A percentile compares a stretch with the other conserved stretches of the same genome.
These are phyloP conservation scores for Silene coronaria DNA, from an alignment of 179 eudicot species.

Conservation along the genomic window DNA sequence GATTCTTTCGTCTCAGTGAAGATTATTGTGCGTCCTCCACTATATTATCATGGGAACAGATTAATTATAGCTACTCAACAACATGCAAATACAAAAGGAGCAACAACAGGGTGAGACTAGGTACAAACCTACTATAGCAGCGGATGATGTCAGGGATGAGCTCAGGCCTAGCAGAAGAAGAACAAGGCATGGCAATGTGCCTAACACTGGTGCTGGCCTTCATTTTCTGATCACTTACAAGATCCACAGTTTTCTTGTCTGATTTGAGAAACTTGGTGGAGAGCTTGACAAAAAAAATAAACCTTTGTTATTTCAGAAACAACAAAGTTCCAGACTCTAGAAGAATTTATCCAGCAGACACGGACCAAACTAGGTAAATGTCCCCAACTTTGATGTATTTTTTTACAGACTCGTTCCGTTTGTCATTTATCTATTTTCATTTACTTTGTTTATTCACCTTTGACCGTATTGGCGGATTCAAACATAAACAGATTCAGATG, in stretches of 20 bases:
- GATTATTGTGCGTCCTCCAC: constrained; percentile 81
- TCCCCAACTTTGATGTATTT: background rate
- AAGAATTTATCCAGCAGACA: background rate
- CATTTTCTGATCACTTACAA: constrained; percentile 93
- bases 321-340: background rate
- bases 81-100: background rate
- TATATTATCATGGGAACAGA: constrained; percentile 21
- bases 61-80: background rate
- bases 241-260: constrained; percentile 76
- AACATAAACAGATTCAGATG: too few species aligned
- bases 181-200: constrained; percentile 85
- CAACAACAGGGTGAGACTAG: background rate
- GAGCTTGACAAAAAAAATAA: constrained; percentile 38
- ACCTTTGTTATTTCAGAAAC: background rate
- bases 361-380: background rate
- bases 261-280: constrained; percentile 64
- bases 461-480: too few species aligned
- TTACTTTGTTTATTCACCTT: too few species aligned
- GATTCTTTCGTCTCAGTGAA: constrained; percentile 80
- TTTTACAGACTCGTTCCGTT: too few species aligned
- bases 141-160: constrained; percentile 90
- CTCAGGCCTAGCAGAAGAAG: constrained; percentile 64
- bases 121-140: constrained; percentile 69
- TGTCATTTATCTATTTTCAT: too few species aligned
- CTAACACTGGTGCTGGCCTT: constrained; percentile 88